Conservation (phyloP, 495 filamentous ascomycete species). For the Beverwykella pulmonaria region DNA sequence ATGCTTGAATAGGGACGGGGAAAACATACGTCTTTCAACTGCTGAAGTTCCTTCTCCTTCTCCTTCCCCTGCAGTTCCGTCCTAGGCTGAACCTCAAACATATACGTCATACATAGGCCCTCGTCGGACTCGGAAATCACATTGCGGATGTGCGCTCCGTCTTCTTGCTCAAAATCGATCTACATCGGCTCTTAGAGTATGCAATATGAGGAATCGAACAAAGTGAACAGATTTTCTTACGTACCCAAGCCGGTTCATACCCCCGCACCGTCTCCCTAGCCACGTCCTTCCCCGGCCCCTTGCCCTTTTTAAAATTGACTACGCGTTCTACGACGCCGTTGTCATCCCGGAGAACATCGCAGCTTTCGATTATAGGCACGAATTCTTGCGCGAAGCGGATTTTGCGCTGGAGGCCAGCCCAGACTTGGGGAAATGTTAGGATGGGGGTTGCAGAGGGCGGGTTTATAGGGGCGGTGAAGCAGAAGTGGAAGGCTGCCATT, state of each 20-base stretch:
- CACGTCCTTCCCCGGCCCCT: slow-evolving; percentile 7
- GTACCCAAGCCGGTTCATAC: slow-evolving; percentile 40
- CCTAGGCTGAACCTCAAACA: slow-evolving; percentile 56
- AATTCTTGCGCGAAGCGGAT: slow-evolving; percentile 56
- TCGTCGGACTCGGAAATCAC: slow-evolving; percentile 52
- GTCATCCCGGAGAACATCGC: slow-evolving; percentile 48
- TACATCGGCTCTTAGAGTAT: too few species aligned
- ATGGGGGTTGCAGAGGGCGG: slow-evolving; percentile 47
- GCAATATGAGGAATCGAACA: too few species aligned
- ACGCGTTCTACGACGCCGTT: slow-evolving; percentile 24
- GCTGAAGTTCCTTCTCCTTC: slow-evolving; percentile 39
- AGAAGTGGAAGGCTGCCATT: slow-evolving; percentile 51
- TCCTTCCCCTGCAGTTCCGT: slow-evolving; percentile 43
- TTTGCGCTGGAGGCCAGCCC: slow-evolving; percentile 57
- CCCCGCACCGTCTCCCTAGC: slow-evolving; percentile 35
- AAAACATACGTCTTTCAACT: slow-evolving; percentile 29
- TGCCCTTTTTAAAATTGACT: slow-evolving; percentile 27
- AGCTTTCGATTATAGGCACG: slow-evolving; percentile 52
- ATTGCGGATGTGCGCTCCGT: slow-evolving; percentile 50
- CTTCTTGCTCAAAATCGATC: slow-evolving; percentile 45
- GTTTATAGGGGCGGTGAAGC: slow-evolving; percentile 59
- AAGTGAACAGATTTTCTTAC: too few species aligned
- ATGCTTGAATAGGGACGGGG: background rate
- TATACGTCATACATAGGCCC: slow-evolving; percentile 58
- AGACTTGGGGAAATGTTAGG: slow-evolving; percentile 54